These are phyloP conservation scores for Dendrobium officinale DNA, from an alignment of 106 monocot genomes.

Conservation along the genomic window DNA sequence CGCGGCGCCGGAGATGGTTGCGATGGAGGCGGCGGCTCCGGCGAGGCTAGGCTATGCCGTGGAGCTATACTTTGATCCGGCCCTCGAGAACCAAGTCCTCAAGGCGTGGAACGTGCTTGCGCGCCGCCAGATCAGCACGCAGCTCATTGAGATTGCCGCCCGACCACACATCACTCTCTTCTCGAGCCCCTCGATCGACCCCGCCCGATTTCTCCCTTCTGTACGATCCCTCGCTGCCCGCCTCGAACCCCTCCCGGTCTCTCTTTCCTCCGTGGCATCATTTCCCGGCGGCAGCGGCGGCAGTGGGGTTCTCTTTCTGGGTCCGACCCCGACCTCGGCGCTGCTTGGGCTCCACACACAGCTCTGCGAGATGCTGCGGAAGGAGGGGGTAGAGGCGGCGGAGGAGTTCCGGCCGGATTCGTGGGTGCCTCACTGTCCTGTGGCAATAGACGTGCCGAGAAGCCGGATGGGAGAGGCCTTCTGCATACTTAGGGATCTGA, in stretches of 20 bases:
- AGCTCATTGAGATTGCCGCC: slow-evolving; percentile 71
- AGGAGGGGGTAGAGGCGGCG: slow-evolving; percentile 57
- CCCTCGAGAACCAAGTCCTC: slow-evolving; percentile 94
- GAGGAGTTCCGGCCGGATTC: slow-evolving; percentile 64
- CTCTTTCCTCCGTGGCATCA: slow-evolving; percentile 53
- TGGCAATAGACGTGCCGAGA: slow-evolving; percentile 65
- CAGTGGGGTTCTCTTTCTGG: slow-evolving; percentile 43
- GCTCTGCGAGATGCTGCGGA: slow-evolving; percentile 65
- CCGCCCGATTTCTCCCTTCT: slow-evolving; percentile 32
- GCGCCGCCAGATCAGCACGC: slow-evolving; percentile 84
- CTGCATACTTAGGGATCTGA: slow-evolving; percentile 65
- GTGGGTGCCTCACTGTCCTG: slow-evolving; percentile 80
- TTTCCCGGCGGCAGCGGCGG: slow-evolving; percentile 18
- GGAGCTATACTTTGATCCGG: slow-evolving; percentile 97
- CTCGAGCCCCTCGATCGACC: slow-evolving; percentile 33
- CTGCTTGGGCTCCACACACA: slow-evolving; percentile 74
- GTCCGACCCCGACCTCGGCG: slow-evolving; percentile 57
- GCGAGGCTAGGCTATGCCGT: slow-evolving; percentile 39
- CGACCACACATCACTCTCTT: slow-evolving; percentile 93
- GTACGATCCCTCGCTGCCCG: slow-evolving; percentile 68
- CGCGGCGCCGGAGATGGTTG: not conserved
- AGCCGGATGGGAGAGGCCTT: slow-evolving; percentile 76
- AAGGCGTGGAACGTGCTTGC: slow-evolving; percentile 97
- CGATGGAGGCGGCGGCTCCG: not conserved
- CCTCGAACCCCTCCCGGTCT: slow-evolving; percentile 59